Evolutionary conservation across 768 basidiomycete genomes (phyloP).

Genomic region (Lanmaoa rubissima): DNA sequence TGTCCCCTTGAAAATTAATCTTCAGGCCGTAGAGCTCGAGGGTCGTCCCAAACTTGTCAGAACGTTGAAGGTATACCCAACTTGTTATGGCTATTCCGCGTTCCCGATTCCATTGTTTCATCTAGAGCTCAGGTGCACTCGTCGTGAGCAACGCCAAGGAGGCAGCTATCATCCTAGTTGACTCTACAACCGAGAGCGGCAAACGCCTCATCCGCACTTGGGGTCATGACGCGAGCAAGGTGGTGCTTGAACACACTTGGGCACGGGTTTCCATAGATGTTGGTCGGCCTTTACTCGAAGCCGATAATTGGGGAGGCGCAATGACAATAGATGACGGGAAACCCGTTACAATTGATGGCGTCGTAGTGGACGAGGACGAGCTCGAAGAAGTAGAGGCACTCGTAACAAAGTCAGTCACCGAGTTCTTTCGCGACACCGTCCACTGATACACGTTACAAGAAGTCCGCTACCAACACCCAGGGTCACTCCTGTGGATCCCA

Average conservation of each 20-base stretch:
- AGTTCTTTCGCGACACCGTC: constrained; percentile 8
- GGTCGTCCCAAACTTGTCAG: constrained; percentile 53
- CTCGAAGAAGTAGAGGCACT: constrained; percentile 38
- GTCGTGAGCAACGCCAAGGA: constrained; percentile 50
- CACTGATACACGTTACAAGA: constrained; percentile 38
- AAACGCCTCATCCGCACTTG: constrained; percentile 58
- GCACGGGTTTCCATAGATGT: constrained; percentile 43
- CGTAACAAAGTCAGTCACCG: constrained; percentile 44
- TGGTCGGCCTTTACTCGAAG: constrained; percentile 43
- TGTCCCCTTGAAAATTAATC: constrained; percentile 47
- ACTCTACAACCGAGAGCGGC: constrained; percentile 50
- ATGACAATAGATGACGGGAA: constrained; percentile 33
- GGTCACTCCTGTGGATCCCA: constrained; percentile 45
- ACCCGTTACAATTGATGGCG: constrained; percentile 33
- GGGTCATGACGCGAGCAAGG: constrained; percentile 46
- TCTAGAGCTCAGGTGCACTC: constrained; percentile 54
- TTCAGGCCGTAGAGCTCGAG: constrained; percentile 53
- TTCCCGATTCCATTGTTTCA: constrained; percentile 6
- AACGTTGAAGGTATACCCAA: constrained; percentile 41
- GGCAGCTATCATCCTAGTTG: constrained; percentile 60
- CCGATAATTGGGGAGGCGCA: constrained; percentile 54
- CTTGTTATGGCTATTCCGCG: not conserved
- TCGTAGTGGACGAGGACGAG: constrained; percentile 37
- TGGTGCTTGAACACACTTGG: constrained; percentile 56
- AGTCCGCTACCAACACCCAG: constrained; percentile 63